These are phyloP conservation scores for Trichosporon asahii DNA, from an alignment of 1,284 basidiomycete genomes.

Conservation along the genomic window DNA sequence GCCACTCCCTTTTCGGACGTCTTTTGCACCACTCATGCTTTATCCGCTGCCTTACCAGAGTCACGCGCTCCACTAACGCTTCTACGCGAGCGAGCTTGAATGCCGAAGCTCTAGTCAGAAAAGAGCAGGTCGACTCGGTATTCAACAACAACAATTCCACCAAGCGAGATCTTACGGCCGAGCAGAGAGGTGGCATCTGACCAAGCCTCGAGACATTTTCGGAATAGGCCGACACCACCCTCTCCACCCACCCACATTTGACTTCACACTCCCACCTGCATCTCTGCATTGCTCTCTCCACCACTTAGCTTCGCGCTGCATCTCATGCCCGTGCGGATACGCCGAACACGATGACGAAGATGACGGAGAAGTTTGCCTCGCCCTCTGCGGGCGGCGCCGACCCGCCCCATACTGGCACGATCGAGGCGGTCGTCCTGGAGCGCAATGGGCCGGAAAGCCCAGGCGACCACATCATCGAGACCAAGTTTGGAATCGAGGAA, in stretches of 20 bases:
- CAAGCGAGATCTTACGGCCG: not conserved
- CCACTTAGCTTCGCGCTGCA: not conserved
- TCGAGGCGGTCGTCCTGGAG: not conserved
- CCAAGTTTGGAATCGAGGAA: slow-evolving; percentile 4
- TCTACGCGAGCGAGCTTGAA: not conserved
- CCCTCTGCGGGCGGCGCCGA: not conserved
- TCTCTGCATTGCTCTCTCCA: not conserved
- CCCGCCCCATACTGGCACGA: not conserved
- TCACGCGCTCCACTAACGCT: not conserved
- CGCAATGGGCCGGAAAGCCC: not conserved
- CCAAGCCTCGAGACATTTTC: not conserved
- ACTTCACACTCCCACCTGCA: not conserved
- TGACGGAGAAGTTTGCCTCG: not conserved
- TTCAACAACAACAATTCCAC: not conserved
- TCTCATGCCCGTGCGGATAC: not conserved
- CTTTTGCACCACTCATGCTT: not conserved
- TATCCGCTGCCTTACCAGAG: not conserved
- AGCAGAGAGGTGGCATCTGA: not conserved
- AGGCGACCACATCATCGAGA: not conserved
- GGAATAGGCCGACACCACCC: not conserved
- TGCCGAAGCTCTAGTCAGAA: not conserved
- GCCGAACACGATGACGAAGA: not conserved
- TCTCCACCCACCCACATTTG: not conserved
- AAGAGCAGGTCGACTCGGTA: not conserved
- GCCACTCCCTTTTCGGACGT: not conserved